These are phyloP conservation scores for Aspergillus campestris DNA, from an alignment of 495 filamentous ascomycete genomes.

Conservation along the genomic window DNA sequence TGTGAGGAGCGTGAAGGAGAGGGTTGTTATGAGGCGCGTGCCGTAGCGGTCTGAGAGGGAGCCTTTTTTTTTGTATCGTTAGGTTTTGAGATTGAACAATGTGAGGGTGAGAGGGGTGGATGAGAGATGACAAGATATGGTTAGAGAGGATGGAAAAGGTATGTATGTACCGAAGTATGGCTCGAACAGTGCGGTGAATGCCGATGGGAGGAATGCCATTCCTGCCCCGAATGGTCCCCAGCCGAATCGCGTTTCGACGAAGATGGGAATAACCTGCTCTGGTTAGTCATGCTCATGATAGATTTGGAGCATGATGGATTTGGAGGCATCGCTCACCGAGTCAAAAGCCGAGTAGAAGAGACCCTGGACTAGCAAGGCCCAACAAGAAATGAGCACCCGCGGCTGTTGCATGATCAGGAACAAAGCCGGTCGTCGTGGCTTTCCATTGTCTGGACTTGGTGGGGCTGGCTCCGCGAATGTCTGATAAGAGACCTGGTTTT, in stretches of 20 bases:
- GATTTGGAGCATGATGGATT: not conserved
- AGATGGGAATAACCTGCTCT: conserved; percentile 50
- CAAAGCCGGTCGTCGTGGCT: conserved; percentile 6
- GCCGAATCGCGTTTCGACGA: conserved; percentile 51
- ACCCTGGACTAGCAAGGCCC: conserved; percentile 24
- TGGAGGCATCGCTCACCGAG: conserved; percentile 11
- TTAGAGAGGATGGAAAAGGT: not conserved
- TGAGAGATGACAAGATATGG: too few relatives aligned
- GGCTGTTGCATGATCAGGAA: conserved; percentile 20
- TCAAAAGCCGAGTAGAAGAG: conserved; percentile 28
- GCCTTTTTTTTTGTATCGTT: conserved; percentile 28
- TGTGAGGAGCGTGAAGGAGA: conserved; percentile 52
- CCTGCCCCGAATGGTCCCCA: conserved; percentile 65
- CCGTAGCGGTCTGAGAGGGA: conserved; percentile 50
- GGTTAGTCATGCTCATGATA: not conserved
- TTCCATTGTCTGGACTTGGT: not conserved
- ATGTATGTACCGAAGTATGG: conserved; percentile 46
- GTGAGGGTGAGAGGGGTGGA: not conserved
- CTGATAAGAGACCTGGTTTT: not conserved
- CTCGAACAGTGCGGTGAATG: conserved; percentile 55
- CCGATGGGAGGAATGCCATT: conserved; percentile 61
- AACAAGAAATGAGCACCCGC: conserved; percentile 24
- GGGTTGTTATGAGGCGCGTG: conserved; percentile 49
- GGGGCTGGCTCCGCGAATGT: not conserved
- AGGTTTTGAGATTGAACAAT: not conserved